Base-by-base conservation (phyloP, 805 yeast species). In the Yarrowia sp. region DNA sequence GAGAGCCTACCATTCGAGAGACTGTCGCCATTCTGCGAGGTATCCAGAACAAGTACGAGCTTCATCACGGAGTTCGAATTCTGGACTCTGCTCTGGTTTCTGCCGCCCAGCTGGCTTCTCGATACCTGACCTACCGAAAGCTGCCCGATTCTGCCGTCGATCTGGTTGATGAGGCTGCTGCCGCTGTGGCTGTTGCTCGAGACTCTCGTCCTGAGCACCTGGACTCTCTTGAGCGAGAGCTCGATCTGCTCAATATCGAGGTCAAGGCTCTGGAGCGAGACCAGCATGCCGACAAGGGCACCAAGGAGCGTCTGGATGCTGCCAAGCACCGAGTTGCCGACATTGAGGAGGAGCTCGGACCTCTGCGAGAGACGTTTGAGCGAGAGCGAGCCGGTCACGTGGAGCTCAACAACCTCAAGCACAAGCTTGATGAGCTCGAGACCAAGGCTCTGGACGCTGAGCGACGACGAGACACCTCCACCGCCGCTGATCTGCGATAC, bases 91-190 rank as follows among this genome's bases (percentile, higher is more conserved):
- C 98, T 1, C 81, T 93, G 68, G 98, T 95, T 9, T 79, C 96
- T 18, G 97, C 98, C 65, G 96, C 98, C 22, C 96, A 90, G 75
- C 79, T 93, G 71, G 99, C 98, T 31, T 89, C 96, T 62, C 84
- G 99, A 70, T 93, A 93, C 74, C 82, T 93, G 70, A 96, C 98
- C 14, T 93, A 92, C 80, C 87, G 99, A 78, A 90, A 92, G 75
- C 81, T 95, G 70, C 99, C 99, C 9, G 99, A 93, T 75, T 90
- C 97, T 32, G 99, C 99, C 1, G 95, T 93, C 66, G 99, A 93
- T 77, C 81, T 93, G 71, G 91, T 93, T 69, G 99, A 93, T 79
- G 98, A 95, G 75, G 84, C 97, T 7, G 96, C 98, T 48, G 98
- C 98, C 2, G 84, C 96, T 65, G 98, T 95, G 47, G 98, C 98